Evolutionary conservation across 2,329 filamentous ascomycete genomes (phyloP).

Genomic region (Tolypocladium endophyticum): DNA sequence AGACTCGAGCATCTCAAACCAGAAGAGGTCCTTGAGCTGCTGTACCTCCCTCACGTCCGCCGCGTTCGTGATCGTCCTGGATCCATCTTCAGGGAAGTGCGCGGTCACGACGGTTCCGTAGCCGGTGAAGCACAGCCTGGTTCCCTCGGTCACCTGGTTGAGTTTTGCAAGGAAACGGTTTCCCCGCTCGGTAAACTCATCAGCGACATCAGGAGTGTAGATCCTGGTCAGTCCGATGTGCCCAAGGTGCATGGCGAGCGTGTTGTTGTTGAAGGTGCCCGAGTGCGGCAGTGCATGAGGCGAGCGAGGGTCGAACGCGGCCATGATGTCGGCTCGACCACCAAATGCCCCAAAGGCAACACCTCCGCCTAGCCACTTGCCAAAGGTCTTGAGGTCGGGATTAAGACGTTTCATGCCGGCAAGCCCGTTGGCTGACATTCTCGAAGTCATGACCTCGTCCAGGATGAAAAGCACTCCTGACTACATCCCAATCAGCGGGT

Average conservation of each 20-base stretch:
- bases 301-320: constrained; percentile 39
- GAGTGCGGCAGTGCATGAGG: constrained; percentile 37
- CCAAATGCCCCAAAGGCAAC: constrained; percentile 59
- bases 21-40: constrained; percentile 29
- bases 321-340: constrained; percentile 48
- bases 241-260: constrained; percentile 47
- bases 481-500: constrained; percentile 9
- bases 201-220: constrained; percentile 21
- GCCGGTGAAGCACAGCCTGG: constrained; percentile 26
- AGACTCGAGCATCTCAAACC: constrained; percentile 34
- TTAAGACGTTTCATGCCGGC: constrained; percentile 28
- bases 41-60: constrained; percentile 19
- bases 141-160: constrained; percentile 19
- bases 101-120: constrained; percentile 23
- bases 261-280: constrained; percentile 61
- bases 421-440: constrained; percentile 40
- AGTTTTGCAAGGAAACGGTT: constrained; percentile 18
- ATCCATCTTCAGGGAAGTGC: constrained; percentile 23
- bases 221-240: constrained; percentile 24
- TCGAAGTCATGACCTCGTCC: constrained; percentile 63
- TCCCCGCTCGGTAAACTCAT: constrained; percentile 19
- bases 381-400: constrained; percentile 54
- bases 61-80: constrained; percentile 1
- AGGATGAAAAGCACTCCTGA: constrained; percentile 51
- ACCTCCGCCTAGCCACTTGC: constrained; percentile 58